Evolutionary conservation across 2,329 filamentous ascomycete genomes (phyloP), one percentile per base, ranked within the genome.

Genomic region (Fusarium subtropicale): DNA sequence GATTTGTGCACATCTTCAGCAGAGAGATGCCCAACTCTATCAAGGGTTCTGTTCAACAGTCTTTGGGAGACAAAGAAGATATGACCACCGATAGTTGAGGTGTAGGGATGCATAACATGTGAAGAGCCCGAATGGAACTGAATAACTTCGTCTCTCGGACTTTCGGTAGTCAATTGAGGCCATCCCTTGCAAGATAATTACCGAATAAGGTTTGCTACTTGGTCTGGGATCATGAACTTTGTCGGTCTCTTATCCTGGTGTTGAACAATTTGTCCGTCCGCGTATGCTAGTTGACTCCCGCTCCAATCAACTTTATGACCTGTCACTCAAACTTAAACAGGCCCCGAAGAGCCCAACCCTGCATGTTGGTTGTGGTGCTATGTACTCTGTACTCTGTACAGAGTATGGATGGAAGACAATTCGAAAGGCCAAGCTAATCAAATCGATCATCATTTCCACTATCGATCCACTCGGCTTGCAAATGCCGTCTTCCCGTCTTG

Each of bases 151-250:
- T 15, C n/a, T 10, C 5, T 28, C 7, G 10, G 16, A 16, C 24
- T 34, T 18, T 28, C 33, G 18, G 18, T 38, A 20, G 12, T 28
- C 15, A 20, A 20, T 1, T 3, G 11, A 15, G 28, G 33, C 7
- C 22, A 10, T 20, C 6, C 26, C 41, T 41, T 39, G 7, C 15
- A 20, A 24, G 39, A 26, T 28, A 34, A 16, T 34, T 13, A 41
- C 28, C 20, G 11, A 28, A 33, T 41, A 44, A 41, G 42, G 45
- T 54, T 64, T 55, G 38, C 48, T 31, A 44, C 34, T 45, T 39
- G 34, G 28, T 18, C 53, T 9, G 44, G 45, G 59, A 36, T 65
- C 36, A 51, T 52, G 47, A 68, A 68, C 53, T 68, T 38, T 60
- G 64, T 60, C 64, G 59, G 65, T 15, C 30, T 6, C 51, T 22